Conservation (phyloP, 768 basidiomycete genomes). For the Atractiella rhizophila region DNA sequence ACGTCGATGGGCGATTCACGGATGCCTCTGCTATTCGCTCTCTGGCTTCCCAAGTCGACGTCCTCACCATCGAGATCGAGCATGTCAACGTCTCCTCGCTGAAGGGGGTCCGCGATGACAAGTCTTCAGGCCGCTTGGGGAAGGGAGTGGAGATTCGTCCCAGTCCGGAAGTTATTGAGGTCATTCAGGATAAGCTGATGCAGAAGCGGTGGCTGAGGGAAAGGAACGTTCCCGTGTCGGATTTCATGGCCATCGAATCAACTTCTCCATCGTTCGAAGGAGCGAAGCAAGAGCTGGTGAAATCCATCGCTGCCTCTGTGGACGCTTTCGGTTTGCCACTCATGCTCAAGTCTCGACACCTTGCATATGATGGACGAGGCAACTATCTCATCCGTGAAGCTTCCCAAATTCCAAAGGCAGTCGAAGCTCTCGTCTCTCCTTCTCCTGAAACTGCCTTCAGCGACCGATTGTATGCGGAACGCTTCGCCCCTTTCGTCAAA, state of each 20-base stretch:
- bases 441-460: constrained; percentile 26
- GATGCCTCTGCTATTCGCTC: constrained; percentile 51
- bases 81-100: constrained; percentile 64
- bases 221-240: constrained; percentile 31
- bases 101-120: constrained; percentile 29
- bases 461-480: constrained; percentile 67
- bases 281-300: constrained; percentile 6
- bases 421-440: constrained; percentile 21
- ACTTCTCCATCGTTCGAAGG: constrained; percentile 7
- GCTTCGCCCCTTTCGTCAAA: constrained; percentile 63
- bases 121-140: constrained; percentile 11
- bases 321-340: constrained; percentile 49
- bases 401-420: constrained; percentile 25
- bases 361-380: constrained; percentile 88
- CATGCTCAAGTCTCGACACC: constrained; percentile 85
- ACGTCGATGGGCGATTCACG: constrained; percentile 72
- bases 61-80: constrained; percentile 89
- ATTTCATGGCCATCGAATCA: constrained; percentile 33
- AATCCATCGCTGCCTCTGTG: constrained; percentile 15
- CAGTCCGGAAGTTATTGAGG: constrained; percentile 47
- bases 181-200: constrained; percentile 54
- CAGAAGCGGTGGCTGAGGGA: constrained; percentile 37
- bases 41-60: constrained; percentile 52
- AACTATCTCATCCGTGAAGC: constrained; percentile 51
- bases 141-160: constrained; percentile 35